Evolutionary conservation across 345 rosid genomes (phyloP).

Genomic region (Acer campestre): DNA sequence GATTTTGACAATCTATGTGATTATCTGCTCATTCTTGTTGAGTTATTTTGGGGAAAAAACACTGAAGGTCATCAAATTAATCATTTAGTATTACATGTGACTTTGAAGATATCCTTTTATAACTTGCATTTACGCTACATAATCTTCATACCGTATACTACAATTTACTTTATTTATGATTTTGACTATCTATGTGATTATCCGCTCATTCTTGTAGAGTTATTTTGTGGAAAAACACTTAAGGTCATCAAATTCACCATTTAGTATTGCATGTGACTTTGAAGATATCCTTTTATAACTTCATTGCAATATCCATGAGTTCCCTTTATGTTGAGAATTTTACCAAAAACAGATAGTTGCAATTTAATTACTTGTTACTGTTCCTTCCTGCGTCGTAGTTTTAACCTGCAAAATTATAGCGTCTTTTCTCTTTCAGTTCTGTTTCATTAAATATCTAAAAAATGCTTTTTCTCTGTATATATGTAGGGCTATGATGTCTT

Average conservation of each 20-base stretch:
- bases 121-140: not conserved
- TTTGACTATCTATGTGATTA: not conserved
- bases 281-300: slow-evolving; percentile 4
- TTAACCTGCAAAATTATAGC: not conserved
- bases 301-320: not conserved
- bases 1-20: not conserved
- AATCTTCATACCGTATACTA: not conserved
- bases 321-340: not conserved
- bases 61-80: not conserved
- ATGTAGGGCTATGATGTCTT: slow-evolving; percentile 80
- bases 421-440: slow-evolving; percentile 14
- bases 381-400: not conserved
- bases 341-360: not conserved
- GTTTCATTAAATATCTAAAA: not conserved
- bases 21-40: not conserved
- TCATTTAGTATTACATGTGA: not conserved
- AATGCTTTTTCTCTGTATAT: slow-evolving; percentile 24
- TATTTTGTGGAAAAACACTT: slow-evolving; percentile 25
- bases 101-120: not conserved
- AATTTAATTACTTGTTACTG: not conserved
- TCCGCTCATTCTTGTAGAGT: not conserved
- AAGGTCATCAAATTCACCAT: not conserved
- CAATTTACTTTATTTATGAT: not conserved
- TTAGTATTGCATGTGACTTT: not conserved
- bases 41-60: slow-evolving; percentile 21